Evolutionary conservation across 352 stramenopile genomes (phyloP), one percentile per base, ranked within the genome.

Genomic region (Pythium folliculosum): DNA sequence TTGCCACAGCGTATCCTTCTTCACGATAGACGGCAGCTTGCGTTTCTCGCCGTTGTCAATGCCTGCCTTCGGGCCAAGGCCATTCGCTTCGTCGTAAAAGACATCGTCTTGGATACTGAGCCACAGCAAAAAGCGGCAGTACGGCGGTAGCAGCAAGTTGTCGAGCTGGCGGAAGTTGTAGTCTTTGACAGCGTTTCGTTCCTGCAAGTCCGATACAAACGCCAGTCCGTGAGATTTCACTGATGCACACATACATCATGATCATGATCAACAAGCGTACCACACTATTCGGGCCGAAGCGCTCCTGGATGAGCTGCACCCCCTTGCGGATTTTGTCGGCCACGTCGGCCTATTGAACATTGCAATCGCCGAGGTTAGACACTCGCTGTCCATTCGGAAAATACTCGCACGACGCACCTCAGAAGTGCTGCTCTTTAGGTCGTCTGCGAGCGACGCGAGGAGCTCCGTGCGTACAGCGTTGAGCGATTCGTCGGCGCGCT

Each of bases 151-250:
- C 27, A 96, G 58, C 54, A 95, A 48, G 60, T 93, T 95, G 60
- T 95, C 86, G 0, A 96, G 84, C 64, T 95, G 86, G 13, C 86
- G 87, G 53, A 96, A 96, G 71, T 96, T 93, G 75, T 95, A 96
- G 64, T 96, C 87, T 62, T 95, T 93, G 13, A 96, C 82, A 19
- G 86, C 87, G 23, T 86, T 72, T n/a, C 88, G 84, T 72, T 96
- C 59, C 59, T 65, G 21, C 3, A 48, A 16, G 79, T 90, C 16
- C 25, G 45, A 51, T 16, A 17, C 17, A 44, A 40, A 7, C 48
- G 12, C 32, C 17, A 49, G 21, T 9, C n/a, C 14, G 9, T 59
- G 22, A 60, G 52, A 3, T 12, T 35, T 13, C 13, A 35, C 1
- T 3, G 21, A 30, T 49, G 14, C 32, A 48, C 13, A 48, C 10